Conservation (phyloP, 1,284 basidiomycete genomes). For the Paramarasmius palmivorus region DNA sequence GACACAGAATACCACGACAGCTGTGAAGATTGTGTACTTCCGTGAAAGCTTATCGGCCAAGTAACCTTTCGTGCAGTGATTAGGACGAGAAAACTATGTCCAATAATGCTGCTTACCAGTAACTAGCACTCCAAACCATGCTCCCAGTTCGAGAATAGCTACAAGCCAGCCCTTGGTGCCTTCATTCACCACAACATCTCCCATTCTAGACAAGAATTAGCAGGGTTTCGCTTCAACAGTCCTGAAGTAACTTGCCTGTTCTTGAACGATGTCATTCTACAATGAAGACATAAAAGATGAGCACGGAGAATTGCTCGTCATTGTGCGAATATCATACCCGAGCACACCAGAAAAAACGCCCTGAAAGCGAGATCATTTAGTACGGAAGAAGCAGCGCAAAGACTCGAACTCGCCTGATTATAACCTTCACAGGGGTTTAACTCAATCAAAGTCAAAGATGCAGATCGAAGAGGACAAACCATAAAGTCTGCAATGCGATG, state of each 20-base stretch:
- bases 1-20: slow-evolving; percentile 65
- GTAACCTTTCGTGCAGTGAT: slow-evolving; percentile 41
- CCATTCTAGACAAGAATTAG: slow-evolving; percentile 42
- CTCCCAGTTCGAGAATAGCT: slow-evolving; percentile 68
- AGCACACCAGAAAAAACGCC: slow-evolving; percentile 77
- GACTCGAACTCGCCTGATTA: slow-evolving; percentile 50
- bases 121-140: slow-evolving; percentile 71
- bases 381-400: background rate
- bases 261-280: slow-evolving; percentile 59
- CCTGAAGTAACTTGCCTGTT: slow-evolving; percentile 12
- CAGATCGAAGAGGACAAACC: slow-evolving; percentile 30
- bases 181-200: slow-evolving; percentile 46
- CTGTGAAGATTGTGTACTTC: slow-evolving; percentile 69
- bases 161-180: slow-evolving; percentile 69
- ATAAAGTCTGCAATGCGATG: slow-evolving; percentile 43
- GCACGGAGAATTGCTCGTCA: background rate
- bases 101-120: slow-evolving; percentile 35
- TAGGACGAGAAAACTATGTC: background rate
- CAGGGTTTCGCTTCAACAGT: background rate
- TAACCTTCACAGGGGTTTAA: slow-evolving; percentile 43
- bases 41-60: slow-evolving; percentile 72
- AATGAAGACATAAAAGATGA: slow-evolving; percentile 4
- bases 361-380: slow-evolving; percentile 27
- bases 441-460: slow-evolving; percentile 2
- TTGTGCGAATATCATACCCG: slow-evolving; percentile 33